Percentiles rank a stretch among this genome's conserved stretches.
phyloP scores from a whole-genome alignment of 306 rosid species.

The Gastrolobium villosum region DNA sequence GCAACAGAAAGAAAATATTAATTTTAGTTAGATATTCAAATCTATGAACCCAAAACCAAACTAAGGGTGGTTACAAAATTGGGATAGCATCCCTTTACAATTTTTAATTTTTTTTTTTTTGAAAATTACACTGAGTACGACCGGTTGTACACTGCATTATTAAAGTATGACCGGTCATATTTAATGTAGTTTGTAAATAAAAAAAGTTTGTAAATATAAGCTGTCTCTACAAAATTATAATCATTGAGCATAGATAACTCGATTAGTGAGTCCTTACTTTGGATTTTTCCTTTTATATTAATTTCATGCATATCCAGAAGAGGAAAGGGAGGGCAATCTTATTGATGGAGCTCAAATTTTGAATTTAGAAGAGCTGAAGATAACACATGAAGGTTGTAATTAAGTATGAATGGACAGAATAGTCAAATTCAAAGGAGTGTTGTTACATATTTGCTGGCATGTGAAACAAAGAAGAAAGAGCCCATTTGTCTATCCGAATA shows the following conservation, averaged over 20 bases:
- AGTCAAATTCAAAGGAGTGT: background rate
- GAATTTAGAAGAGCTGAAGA: slow-evolving; percentile 5
- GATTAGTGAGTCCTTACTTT: background rate
- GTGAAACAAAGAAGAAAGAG: slow-evolving; percentile 49
- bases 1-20: too few relatives aligned
- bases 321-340: background rate
- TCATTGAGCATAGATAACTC: background rate
- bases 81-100: too few relatives aligned
- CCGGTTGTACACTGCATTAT: too few relatives aligned
- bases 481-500: slow-evolving; percentile 52
- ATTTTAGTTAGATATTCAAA: too few relatives aligned
- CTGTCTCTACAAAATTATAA: too few relatives aligned
- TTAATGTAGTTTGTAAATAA: too few relatives aligned
- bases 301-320: slow-evolving; percentile 1
- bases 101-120: too few relatives aligned
- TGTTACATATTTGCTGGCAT: slow-evolving; percentile 34
- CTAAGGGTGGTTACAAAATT: too few relatives aligned
- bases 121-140: too few relatives aligned
- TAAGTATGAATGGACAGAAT: background rate
- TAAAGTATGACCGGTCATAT: too few relatives aligned
- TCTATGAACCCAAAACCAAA: too few relatives aligned
- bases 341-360: background rate
- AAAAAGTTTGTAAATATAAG: too few relatives aligned
- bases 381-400: background rate
- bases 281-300: background rate